Conservation (phyloP, 495 filamentous ascomycete species). For the Eremomyces bilateralis region DNA sequence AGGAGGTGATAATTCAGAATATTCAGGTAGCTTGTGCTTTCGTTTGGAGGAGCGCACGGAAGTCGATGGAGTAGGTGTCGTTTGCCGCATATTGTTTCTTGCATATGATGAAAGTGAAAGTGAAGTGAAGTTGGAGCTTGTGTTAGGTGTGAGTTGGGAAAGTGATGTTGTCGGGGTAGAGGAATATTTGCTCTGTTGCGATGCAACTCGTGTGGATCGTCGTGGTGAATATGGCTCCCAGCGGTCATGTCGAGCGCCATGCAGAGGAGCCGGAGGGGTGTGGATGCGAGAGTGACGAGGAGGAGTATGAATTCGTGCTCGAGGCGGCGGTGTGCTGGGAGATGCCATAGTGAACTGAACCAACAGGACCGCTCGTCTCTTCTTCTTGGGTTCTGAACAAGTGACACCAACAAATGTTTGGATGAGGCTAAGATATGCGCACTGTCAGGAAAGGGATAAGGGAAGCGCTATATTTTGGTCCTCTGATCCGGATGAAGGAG, state of each 20-base stretch:
- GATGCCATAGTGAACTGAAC: not conserved
- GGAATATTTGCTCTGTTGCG: conserved; percentile 26
- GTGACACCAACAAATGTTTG: not conserved
- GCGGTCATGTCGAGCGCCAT: conserved; percentile 42
- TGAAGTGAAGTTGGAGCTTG: not conserved
- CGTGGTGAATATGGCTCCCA: conserved; percentile 49
- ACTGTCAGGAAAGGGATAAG: not conserved
- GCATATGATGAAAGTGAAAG: not conserved
- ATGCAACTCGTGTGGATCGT: conserved; percentile 27
- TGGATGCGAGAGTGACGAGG: conserved; percentile 35
- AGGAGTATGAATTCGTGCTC: conserved; percentile 40
- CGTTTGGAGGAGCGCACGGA: not conserved
- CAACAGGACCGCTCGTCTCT: conserved; percentile 18
- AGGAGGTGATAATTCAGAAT: too few relatives aligned
- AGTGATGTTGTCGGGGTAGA: conserved; percentile 20
- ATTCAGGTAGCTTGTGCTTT: not conserved
- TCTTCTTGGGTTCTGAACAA: too few relatives aligned
- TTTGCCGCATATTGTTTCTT: not conserved
- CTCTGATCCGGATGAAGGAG: too few relatives aligned
- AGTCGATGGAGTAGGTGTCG: not conserved
- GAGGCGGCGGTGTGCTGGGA: not conserved
- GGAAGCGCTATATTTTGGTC: too few relatives aligned
- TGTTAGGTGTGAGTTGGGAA: not conserved
- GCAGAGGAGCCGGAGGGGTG: conserved; percentile 51
- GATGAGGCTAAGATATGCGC: not conserved